phyloP scores from a whole-genome alignment of 805 yeast species.

The Saturnispora kantuleensis region DNA sequence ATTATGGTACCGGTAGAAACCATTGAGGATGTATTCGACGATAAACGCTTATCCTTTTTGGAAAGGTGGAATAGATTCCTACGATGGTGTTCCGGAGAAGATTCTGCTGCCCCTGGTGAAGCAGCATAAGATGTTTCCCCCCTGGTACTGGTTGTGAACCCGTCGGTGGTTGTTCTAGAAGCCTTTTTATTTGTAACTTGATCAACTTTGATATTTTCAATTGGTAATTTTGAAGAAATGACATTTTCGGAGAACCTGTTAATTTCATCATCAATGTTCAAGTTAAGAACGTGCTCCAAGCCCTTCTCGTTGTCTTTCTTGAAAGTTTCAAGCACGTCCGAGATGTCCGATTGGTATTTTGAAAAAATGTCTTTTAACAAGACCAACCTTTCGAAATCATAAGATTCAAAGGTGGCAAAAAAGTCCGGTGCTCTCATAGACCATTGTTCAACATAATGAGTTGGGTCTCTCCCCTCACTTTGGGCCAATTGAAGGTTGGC shows the following conservation, averaged over 20 bases:
- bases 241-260: constrained; percentile 40
- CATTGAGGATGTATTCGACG: constrained; percentile 10
- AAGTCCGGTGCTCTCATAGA: constrained; percentile 67
- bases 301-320: constrained; percentile 50
- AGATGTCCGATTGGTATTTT: constrained; percentile 51
- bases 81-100: constrained; percentile 8
- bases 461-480: constrained; percentile 23
- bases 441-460: constrained; percentile 53
- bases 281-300: constrained; percentile 54
- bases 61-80: constrained; percentile 10
- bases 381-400: constrained; percentile 53
- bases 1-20: constrained; percentile 9
- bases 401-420: constrained; percentile 63
- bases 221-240: constrained; percentile 20
- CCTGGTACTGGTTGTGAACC: constrained; percentile 12
- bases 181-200: constrained; percentile 4
- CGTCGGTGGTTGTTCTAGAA: constrained; percentile 12
- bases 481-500: constrained; percentile 15
- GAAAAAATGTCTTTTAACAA: constrained; percentile 57
- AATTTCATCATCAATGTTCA: constrained; percentile 53
- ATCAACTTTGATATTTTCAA: constrained; percentile 17
- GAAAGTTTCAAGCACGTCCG: constrained; percentile 39
- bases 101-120: neutral
- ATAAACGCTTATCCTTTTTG: constrained; percentile 10
- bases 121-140: neutral